Evolutionary conservation across 345 rosid genomes (phyloP).

Genomic region (Eucalyptus victrix): DNA sequence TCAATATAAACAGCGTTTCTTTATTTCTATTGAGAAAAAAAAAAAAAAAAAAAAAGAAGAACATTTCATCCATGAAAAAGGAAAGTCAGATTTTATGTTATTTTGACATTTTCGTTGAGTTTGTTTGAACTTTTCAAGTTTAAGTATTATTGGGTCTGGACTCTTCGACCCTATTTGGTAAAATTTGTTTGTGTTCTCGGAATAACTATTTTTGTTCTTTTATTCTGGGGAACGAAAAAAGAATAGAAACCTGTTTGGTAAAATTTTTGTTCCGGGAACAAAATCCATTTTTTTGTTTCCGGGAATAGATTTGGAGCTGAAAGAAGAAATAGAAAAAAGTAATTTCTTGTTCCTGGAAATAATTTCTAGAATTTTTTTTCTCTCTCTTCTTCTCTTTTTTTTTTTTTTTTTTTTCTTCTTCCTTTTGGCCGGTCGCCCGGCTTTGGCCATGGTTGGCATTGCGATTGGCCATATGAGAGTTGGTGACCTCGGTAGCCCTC

Average conservation of each 20-base stretch:
- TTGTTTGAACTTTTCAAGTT: neutral
- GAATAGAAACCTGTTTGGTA: too few relatives aligned
- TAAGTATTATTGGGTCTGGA: neutral
- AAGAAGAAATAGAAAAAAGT: too few relatives aligned
- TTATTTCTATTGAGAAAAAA: neutral
- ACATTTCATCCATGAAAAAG: neutral
- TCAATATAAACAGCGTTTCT: neutral
- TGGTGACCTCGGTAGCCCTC: accelerated
- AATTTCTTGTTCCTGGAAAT: accelerated
- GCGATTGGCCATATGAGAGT: too few relatives aligned
- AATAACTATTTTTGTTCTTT: too few relatives aligned
- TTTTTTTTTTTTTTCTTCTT: too few relatives aligned
- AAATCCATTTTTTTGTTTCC: accelerated
- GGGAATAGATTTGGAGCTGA: too few relatives aligned
- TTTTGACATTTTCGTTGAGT: neutral
- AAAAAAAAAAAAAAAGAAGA: neutral
- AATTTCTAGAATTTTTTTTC: too few relatives aligned
- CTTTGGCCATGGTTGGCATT: too few relatives aligned
- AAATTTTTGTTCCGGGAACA: too few relatives aligned
- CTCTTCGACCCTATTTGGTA: neutral
- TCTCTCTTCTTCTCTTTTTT: too few relatives aligned
- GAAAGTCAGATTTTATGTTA: neutral
- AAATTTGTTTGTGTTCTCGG: too few relatives aligned
- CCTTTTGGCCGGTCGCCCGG: too few relatives aligned
- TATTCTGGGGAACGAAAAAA: accelerated